Evolutionary conservation across 495 filamentous ascomycete genomes (phyloP).

Genomic region (Lasiosphaeriaceae sp.): DNA sequence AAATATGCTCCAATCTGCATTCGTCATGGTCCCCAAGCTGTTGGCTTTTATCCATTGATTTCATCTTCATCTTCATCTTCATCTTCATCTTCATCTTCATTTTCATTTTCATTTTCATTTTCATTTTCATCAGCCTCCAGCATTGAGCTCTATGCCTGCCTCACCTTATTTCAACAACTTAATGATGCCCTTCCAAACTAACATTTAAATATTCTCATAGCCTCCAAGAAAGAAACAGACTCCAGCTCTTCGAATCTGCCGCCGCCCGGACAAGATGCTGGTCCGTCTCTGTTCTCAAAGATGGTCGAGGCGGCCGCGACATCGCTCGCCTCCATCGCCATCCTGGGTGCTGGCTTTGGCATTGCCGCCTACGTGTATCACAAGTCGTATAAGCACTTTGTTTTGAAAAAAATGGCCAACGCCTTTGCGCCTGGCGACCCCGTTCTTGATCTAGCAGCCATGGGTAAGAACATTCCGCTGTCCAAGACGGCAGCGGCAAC

Average conservation of each 20-base stretch:
- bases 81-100: too few relatives aligned
- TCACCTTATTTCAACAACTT: too few relatives aligned
- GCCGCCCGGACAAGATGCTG: conserved; percentile 24
- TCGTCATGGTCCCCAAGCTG: too few relatives aligned
- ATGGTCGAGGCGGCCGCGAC: conserved; percentile 84
- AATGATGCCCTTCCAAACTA: neutral
- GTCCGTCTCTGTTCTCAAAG: conserved; percentile 51
- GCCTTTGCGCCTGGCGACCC: conserved; percentile 94
- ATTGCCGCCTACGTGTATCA: conserved; percentile 83
- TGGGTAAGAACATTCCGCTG: conserved; percentile 51
- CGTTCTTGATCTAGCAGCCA: conserved; percentile 81
- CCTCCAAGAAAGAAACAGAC: neutral
- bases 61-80: too few relatives aligned
- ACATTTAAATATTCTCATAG: neutral
- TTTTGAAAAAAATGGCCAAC: conserved; percentile 84
- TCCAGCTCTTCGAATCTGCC: neutral
- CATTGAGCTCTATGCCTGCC: too few relatives aligned
- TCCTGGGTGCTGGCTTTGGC: conserved; percentile 68
- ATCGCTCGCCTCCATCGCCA: conserved; percentile 77
- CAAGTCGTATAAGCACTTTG: conserved; percentile 81
- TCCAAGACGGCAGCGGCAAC: conserved; percentile 51
- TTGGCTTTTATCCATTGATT: too few relatives aligned
- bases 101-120: too few relatives aligned
- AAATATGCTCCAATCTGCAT: too few relatives aligned
- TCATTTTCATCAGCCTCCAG: too few relatives aligned